Conservation (phyloP, 495 filamentous ascomycete genomes). For the Rostrohypoxylon terebratum region DNA sequence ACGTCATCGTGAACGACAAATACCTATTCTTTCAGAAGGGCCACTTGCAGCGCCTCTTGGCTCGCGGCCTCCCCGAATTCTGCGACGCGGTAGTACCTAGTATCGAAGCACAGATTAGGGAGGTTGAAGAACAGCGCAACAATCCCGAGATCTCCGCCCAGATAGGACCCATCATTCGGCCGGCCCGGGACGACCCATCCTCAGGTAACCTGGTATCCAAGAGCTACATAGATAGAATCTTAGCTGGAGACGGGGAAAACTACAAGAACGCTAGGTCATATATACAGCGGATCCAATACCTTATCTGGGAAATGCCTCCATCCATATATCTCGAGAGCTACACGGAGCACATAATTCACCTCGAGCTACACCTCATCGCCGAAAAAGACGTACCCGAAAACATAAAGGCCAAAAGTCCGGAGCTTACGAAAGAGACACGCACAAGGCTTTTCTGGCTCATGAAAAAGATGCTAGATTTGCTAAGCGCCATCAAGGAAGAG, state of each 20-base stretch:
- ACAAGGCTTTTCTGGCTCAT: slow-evolving; percentile 52
- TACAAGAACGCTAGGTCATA: slow-evolving; percentile 71
- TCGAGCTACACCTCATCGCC: slow-evolving; percentile 49
- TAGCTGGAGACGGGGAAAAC: slow-evolving; percentile 70
- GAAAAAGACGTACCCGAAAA: neutral
- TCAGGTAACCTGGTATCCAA: slow-evolving; percentile 24
- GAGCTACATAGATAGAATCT: slow-evolving; percentile 62
- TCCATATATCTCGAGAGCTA: slow-evolving; percentile 16
- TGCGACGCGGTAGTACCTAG: slow-evolving; percentile 17
- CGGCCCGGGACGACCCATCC: neutral
- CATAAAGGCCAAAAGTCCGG: neutral
- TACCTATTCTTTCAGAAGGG: slow-evolving; percentile 81
- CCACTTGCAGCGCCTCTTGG: slow-evolving; percentile 61
- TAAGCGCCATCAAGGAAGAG: slow-evolving; percentile 36
- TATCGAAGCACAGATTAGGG: slow-evolving; percentile 32
- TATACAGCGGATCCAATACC: slow-evolving; percentile 67
- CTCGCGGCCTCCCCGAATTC: slow-evolving; percentile 1
- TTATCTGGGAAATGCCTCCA: slow-evolving; percentile 66
- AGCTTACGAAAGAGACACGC: slow-evolving; percentile 46
- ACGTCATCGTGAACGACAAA: slow-evolving; percentile 87
- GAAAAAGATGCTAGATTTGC: slow-evolving; percentile 29
- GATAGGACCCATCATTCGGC: slow-evolving; percentile 42
- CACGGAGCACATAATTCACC: neutral
- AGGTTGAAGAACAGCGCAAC: slow-evolving; percentile 42
- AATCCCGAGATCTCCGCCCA: slow-evolving; percentile 14